A percentile compares a stretch with the other conserved stretches of the same genome.
Conservation (phyloP, 2,329 filamentous ascomycete species). For the Fusarium dlaminii region DNA sequence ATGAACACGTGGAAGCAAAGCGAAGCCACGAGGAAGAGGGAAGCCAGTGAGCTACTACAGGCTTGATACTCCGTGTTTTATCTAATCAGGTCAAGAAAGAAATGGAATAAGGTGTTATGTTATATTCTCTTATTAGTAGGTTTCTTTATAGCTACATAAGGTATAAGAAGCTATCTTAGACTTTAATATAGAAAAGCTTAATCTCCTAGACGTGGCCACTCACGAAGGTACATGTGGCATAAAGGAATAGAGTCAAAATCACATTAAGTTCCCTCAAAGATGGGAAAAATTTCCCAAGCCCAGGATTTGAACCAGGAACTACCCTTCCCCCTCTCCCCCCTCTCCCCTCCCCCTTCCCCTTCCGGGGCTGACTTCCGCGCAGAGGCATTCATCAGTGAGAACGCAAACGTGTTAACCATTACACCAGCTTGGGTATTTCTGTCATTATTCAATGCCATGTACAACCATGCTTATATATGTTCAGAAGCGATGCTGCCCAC, state of each 20-base stretch:
- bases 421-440: not conserved
- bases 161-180: not conserved
- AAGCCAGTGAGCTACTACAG: not conserved
- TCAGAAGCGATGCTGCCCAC: no score
- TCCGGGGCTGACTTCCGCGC: not conserved
- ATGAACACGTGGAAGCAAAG: conserved; percentile 22
- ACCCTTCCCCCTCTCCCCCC: no score
- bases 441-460: not conserved
- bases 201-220: not conserved
- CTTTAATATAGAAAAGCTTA: not conserved
- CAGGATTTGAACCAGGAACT: not conserved
- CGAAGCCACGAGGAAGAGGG: not conserved
- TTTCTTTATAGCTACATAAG: not conserved
- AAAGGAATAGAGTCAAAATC: not conserved
- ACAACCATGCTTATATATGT: not conserved
- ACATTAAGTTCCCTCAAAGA: not conserved
- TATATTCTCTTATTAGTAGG: no score
- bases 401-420: not conserved
- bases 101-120: not conserved
- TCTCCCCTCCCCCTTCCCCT: not conserved
- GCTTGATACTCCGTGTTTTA: not conserved
- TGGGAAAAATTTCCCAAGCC: not conserved
- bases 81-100: not conserved
- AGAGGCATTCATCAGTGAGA: not conserved
- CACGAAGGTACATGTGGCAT: not conserved